These are phyloP conservation scores for Pythium rhizo-oryzae DNA, from an alignment of 352 stramenopile species.

Conservation along the genomic window DNA sequence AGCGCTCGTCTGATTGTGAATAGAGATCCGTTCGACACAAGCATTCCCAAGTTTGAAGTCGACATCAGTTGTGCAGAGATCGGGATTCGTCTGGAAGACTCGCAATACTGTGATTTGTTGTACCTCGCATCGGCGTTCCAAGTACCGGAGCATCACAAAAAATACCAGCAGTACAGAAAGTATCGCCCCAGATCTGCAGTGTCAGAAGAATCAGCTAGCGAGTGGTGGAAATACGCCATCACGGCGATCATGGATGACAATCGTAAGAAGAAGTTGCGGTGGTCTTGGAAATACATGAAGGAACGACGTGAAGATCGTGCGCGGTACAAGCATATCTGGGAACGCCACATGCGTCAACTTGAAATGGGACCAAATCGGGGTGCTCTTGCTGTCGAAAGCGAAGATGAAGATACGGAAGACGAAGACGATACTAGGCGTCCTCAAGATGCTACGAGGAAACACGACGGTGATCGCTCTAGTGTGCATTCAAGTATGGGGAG, in stretches of 20 bases:
- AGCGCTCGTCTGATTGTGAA: constrained; percentile 84
- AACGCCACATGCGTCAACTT: constrained; percentile 34
- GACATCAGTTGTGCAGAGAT: constrained; percentile 81
- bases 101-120: constrained; percentile 86
- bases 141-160: constrained; percentile 68
- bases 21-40: constrained; percentile 74
- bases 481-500: constrained; percentile 14
- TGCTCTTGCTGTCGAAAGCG: constrained; percentile 56
- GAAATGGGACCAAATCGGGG: constrained; percentile 34
- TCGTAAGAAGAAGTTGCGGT: constrained; percentile 62
- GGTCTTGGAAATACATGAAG: constrained; percentile 86
- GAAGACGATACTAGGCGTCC: constrained; percentile 20
- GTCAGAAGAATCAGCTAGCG: constrained; percentile 47
- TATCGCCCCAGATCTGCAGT: constrained; percentile 57
- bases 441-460: constrained; percentile 7
- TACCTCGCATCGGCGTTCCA: constrained; percentile 79
- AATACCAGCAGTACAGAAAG: constrained; percentile 79
- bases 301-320: constrained; percentile 79
- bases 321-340: constrained; percentile 73
- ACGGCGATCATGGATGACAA: constrained; percentile 61
- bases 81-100: constrained; percentile 82
- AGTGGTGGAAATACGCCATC: constrained; percentile 88
- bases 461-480: constrained; percentile 12
- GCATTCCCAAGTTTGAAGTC: constrained; percentile 80
- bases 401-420: constrained; percentile 53